Base-by-base conservation (phyloP, 2,329 filamentous ascomycete species). In the Penicillium brevicompactum region DNA sequence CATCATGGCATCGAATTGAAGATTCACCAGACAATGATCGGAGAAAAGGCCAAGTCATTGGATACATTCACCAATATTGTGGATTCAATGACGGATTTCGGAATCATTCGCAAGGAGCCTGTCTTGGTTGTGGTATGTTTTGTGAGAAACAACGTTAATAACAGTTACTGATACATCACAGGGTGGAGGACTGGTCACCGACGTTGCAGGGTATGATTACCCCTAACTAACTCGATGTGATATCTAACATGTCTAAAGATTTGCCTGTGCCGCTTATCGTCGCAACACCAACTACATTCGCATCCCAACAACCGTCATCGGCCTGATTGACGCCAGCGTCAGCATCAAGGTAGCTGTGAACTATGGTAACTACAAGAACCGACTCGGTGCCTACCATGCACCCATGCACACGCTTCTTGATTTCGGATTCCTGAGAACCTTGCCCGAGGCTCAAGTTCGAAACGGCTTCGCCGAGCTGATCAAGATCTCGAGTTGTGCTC, bases 321-420 rank as follows among this genome's bases (percentile, higher is more conserved):
- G 88, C 9, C 78, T 91, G 46, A 90, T 90, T 57, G 88, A 91
- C 67, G 88, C 88, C 3, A 88, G 86, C 16, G 88, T 90, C 48
- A 88, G 84, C 34, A 90, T 90, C 78, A 90, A 90, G 69, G 87
- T 90, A n/a, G 88, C 86, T 11, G 87, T 90, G 65, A 90, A 90
- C 76, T 89, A 90, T 65, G 87, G 86, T 69, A 84, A 86, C 70
- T 88, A 89, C 78, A 90, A 90, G 80, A 90, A 90, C 74, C 80
- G 87, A 11, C 81, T 90, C 0, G 87, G 87, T 27, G 87, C 87
- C 49, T 49, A 49, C 46, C 46, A 49, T 40, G 46, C 46, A 30
- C 46, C 46, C 7, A 37, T 37, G 16, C 46, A 49, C 16, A 49
- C 46, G 4, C 22, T 49, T 4, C 46, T 49, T 24, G 46, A 49